These are phyloP conservation scores for Gaillardinia entomophila DNA, from an alignment of 805 yeast species.

Conservation along the genomic window DNA sequence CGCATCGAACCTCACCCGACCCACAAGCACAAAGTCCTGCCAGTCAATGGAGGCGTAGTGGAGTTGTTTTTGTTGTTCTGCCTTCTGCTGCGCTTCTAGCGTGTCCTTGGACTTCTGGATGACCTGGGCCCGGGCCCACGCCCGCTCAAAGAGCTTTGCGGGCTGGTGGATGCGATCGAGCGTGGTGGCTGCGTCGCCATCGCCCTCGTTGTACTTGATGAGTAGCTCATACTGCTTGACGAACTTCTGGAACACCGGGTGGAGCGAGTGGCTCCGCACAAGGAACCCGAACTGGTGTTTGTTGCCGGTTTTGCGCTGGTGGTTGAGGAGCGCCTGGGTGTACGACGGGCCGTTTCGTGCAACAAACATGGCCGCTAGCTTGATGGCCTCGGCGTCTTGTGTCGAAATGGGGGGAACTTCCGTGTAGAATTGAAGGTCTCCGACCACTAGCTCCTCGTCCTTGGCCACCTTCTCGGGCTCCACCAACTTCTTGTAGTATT, in stretches of 20 bases:
- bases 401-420: slow-evolving; percentile 42
- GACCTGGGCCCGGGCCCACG: slow-evolving; percentile 55
- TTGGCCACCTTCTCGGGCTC: background rate
- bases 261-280: slow-evolving; percentile 51
- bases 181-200: slow-evolving; percentile 1
- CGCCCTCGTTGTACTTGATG: slow-evolving; percentile 9
- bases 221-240: slow-evolving; percentile 49
- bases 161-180: slow-evolving; percentile 2
- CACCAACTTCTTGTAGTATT: slow-evolving; percentile 46
- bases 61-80: slow-evolving; percentile 33
- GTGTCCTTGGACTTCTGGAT: slow-evolving; percentile 31
- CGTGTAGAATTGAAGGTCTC: slow-evolving; percentile 17
- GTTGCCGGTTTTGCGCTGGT: slow-evolving; percentile 31
- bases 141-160: slow-evolving; percentile 16
- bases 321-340: slow-evolving; percentile 21
- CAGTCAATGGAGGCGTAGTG: slow-evolving; percentile 79
- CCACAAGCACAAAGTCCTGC: slow-evolving; percentile 75
- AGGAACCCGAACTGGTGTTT: slow-evolving; percentile 66
- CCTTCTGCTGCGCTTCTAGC: slow-evolving; percentile 18
- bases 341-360: slow-evolving; percentile 54
- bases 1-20: slow-evolving; percentile 59
- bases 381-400: slow-evolving; percentile 63
- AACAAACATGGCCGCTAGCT: slow-evolving; percentile 63
- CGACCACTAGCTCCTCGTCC: slow-evolving; percentile 8
- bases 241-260: slow-evolving; percentile 44